Evolutionary conservation across 2,329 filamentous ascomycete genomes (phyloP), one percentile per base, ranked within the genome.

Genomic region (Ramichloridium luteum): DNA sequence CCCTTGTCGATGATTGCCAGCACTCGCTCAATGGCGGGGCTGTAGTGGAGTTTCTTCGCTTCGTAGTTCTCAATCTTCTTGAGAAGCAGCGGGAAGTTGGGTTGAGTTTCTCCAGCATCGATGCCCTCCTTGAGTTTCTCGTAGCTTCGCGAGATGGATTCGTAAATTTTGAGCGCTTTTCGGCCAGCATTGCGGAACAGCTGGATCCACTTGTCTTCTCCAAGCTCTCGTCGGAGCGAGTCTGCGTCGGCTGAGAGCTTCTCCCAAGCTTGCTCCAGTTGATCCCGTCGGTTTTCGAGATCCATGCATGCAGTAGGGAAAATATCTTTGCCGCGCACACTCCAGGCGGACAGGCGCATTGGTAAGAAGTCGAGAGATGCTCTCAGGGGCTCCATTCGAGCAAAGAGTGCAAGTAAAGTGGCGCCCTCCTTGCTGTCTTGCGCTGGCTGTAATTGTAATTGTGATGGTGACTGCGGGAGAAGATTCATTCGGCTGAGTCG

Each of bases 111-210:
- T 5, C 77, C 77, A 8, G 73, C 67, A 36, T 93, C 82, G 11
- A 93, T 65, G 3, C 75, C 77, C 50, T 93, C 84, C 40, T 72
- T 76, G 20, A 98, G 67, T 58, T 93, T 93, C 28, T 66, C 59
- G 36, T 92, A 74, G 52, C 85, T 93, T 41, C 88, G 72, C 51
- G 92, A 82, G 13, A 96, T 83, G 3, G 86, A 94, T 45, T 93
- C 84, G 52, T 84, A 88, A 85, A 98, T 93, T 62, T 93, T 93
- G 45, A 90, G 75, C 4, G 90, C 88, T 57, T 94, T 85, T 35
- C 80, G 72, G 10, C 85, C 86, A 11, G 90, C 90, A 43, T 90
- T 88, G 35, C 88, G 75, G 62, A 98, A 98, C 20, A 96, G 86
- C 32, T 92, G 70, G 26, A 98, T 77, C 90, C 90, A 98, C 35